Conservation (phyloP, 169 alveolate genomes). For the Perkinsus marinus region DNA sequence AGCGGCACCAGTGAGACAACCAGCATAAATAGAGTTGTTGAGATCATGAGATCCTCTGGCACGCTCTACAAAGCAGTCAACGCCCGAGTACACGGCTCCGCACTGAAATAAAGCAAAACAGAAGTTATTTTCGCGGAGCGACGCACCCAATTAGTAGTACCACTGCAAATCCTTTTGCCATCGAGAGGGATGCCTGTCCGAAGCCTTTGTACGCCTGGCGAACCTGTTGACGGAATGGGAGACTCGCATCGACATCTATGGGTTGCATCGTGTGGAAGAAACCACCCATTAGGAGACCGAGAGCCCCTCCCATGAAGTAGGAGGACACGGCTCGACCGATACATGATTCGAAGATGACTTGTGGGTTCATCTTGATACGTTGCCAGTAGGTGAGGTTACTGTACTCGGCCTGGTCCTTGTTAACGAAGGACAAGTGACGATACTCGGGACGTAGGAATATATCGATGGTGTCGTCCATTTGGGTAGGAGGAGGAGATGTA, state of each 20-base stretch:
- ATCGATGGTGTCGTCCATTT: not conserved
- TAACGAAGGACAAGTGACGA: not conserved
- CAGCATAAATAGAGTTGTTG: conserved; percentile 46
- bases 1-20: conserved; percentile 52
- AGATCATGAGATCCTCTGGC: conserved; percentile 41
- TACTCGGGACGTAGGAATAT: not conserved
- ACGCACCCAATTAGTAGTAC: not conserved
- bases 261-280: conserved; percentile 35
- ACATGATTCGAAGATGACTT: not conserved
- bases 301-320: not conserved
- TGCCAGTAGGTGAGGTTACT: not conserved
- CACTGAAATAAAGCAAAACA: not conserved
- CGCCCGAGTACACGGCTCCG: conserved; percentile 47
- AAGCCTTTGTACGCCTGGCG: conserved; percentile 23
- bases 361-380: not conserved
- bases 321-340: not conserved
- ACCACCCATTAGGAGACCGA: conserved; percentile 27
- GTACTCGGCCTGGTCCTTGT: not conserved
- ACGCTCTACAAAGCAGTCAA: conserved; percentile 44
- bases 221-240: conserved; percentile 23
- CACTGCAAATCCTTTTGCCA: conserved; percentile 26
- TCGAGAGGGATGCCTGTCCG: conserved; percentile 13
- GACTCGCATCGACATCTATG: conserved; percentile 26
- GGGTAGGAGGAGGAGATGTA: not conserved
- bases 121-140: not conserved